phyloP scores from a whole-genome alignment of 2,329 filamentous ascomycete species.

The Thielaviopsis punctulata region DNA sequence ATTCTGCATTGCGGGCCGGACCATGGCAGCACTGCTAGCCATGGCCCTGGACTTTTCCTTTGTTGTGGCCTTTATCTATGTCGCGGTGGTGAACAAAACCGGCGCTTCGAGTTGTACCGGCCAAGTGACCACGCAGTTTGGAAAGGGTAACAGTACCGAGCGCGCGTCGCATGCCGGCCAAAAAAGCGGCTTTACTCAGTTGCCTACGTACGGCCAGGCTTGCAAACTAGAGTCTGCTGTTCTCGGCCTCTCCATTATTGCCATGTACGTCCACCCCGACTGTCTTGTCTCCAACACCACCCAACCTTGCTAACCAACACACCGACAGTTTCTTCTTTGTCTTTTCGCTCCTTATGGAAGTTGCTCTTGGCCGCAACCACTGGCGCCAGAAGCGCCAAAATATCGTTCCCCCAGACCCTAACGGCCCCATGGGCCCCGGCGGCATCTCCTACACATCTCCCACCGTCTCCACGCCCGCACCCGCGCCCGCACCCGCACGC shows the following conservation, averaged over 20 bases:
- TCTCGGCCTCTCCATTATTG: constrained; percentile 64
- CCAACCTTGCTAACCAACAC: not conserved
- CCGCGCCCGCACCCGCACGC: constrained; percentile 13
- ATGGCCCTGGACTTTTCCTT: constrained; percentile 66
- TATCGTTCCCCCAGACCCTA: constrained; percentile 31
- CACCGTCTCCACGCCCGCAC: constrained; percentile 14
- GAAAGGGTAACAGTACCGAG: constrained; percentile 30
- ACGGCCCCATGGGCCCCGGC: constrained; percentile 7
- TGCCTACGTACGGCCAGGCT: constrained; percentile 33
- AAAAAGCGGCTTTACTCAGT: constrained; percentile 26
- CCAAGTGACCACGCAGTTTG: constrained; percentile 49
- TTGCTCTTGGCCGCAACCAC: constrained; percentile 52
- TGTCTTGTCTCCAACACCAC: not conserved
- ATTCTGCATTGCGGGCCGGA: constrained; percentile 61
- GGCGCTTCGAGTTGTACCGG: constrained; percentile 48
- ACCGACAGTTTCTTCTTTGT: constrained; percentile 52
- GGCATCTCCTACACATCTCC: not conserved
- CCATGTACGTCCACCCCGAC: constrained; percentile 36
- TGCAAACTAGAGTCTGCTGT: constrained; percentile 63
- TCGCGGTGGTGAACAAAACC: constrained; percentile 55
- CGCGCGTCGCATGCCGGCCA: constrained; percentile 2
- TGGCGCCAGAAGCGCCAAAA: constrained; percentile 47
- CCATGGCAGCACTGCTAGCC: constrained; percentile 54
- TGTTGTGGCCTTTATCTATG: constrained; percentile 60
- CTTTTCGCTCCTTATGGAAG: constrained; percentile 50